Percentiles rank a stretch among this genome's conserved stretches.
These are phyloP conservation scores for Gyromitra esculenta DNA, from an alignment of 2,329 filamentous ascomycete species.

Conservation along the genomic window DNA sequence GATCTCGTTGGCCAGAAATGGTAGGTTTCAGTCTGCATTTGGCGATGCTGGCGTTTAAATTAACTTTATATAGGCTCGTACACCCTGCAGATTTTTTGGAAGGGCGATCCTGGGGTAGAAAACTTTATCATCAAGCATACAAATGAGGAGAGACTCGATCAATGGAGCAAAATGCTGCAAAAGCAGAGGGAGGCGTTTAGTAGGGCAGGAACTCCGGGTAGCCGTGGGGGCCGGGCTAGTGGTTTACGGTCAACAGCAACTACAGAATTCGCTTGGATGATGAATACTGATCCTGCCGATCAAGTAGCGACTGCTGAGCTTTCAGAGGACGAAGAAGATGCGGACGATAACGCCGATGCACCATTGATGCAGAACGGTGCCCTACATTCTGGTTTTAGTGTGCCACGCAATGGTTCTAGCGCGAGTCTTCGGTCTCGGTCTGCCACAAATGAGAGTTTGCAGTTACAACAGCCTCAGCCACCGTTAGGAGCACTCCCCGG, in stretches of 20 bases:
- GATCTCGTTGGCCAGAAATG: slow-evolving; percentile 85
- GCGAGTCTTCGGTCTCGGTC: slow-evolving; percentile 79
- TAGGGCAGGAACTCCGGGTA: slow-evolving; percentile 47
- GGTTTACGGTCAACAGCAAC: slow-evolving; percentile 54
- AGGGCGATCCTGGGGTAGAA: slow-evolving; percentile 92
- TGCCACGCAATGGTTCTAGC: slow-evolving; percentile 76
- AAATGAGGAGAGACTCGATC: slow-evolving; percentile 91
- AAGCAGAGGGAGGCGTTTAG: slow-evolving; percentile 55
- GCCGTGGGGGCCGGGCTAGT: slow-evolving; percentile 43
- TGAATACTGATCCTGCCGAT: slow-evolving; percentile 53
- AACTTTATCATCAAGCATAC: slow-evolving; percentile 95
- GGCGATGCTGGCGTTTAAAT: slow-evolving; percentile 6
- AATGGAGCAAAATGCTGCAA: slow-evolving; percentile 72
- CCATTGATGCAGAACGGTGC: slow-evolving; percentile 60
- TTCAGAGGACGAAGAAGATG: slow-evolving; percentile 71
- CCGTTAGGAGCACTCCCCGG: slow-evolving; percentile 48
- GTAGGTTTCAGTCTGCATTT: slow-evolving; percentile 65
- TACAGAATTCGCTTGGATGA: slow-evolving; percentile 57
- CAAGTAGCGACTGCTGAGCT: slow-evolving; percentile 59
- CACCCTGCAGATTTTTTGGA: slow-evolving; percentile 98
- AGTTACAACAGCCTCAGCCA: slow-evolving; percentile 37
- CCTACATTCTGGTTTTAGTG: slow-evolving; percentile 58
- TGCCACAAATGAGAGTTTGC: slow-evolving; percentile 72
- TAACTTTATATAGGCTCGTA: slow-evolving; percentile 72
- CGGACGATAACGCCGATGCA: slow-evolving; percentile 63